Base-by-base conservation (phyloP, 768 basidiomycete species). In the Mycena capillaripes region DNA sequence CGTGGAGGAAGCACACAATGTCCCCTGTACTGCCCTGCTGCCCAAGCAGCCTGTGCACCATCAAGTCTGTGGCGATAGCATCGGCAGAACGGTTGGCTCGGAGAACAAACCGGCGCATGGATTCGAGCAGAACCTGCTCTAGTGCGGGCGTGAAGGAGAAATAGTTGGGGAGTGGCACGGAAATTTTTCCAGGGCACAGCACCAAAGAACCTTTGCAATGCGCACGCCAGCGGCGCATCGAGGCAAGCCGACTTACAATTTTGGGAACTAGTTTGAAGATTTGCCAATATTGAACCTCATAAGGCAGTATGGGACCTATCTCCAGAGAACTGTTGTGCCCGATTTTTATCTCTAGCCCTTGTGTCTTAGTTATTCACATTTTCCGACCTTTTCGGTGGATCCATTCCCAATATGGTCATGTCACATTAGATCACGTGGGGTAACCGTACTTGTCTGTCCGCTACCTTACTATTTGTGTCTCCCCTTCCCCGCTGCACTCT, bases 161-260 rank as follows among this genome's bases (percentile, higher is more conserved):
- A n/a, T n/a, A n/a, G n/a, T n/a, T n/a, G n/a, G n/a, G n/a, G n/a
- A n/a, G n/a, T n/a, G n/a, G n/a, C 48, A 53, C 48, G 36, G 34
- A 4, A 42, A 65, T 53, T 0, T 65, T 65, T 55, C 30, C 50
- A 19, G 16, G n/a, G 50, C 50, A 14, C 63, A 65, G 25, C 53
- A 53, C 19, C 64, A 32, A 66, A 66, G 65, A 58, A 58, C 57
- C 65, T 66, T 58, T 56, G 64, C 53, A 48, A 46, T 21, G 46
- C 44, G n/a, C n/a, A n/a, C n/a, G n/a, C n/a, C n/a, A n/a, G 62
- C n/a, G 16, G 14, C 14, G 30, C 23, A 30, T 40, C 23, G 32
- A 30, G 40, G 40, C 23, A 44, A 3, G 17, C 44, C 14, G 44
- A 30, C 17, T 61, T 3, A 27, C 30, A 11, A 65, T 65, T 65